Percentiles rank a stretch among this genome's conserved stretches.
Conservation (phyloP, 176 grass and related monocot genomes). For the Oryza meridionalis region DNA sequence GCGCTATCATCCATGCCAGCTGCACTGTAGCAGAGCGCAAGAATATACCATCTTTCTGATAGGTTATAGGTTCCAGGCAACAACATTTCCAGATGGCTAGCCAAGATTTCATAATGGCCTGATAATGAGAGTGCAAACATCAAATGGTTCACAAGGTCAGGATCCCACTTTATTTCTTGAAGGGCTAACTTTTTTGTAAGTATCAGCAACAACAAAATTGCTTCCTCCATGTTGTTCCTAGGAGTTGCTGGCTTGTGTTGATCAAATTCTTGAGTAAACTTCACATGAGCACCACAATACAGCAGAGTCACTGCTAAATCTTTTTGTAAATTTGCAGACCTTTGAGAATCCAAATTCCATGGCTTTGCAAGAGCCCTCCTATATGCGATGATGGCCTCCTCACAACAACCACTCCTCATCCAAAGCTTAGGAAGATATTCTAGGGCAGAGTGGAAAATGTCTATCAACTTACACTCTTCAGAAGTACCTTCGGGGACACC, state of each 20-base stretch:
- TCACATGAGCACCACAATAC: constrained; percentile 75
- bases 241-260: constrained; percentile 42
- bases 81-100: constrained; percentile 76
- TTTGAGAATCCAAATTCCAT: constrained; percentile 80
- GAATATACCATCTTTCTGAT: constrained; percentile 93
- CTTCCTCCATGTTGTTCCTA: constrained; percentile 71
- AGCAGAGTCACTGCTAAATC: constrained; percentile 78
- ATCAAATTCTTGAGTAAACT: constrained; percentile 50
- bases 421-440: constrained; percentile 92
- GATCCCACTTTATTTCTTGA: constrained; percentile 84
- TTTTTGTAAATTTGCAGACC: constrained; percentile 76
- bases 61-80: constrained; percentile 84
- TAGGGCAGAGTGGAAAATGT: constrained; percentile 83
- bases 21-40: constrained; percentile 89
- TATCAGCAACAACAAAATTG: constrained; percentile 73
- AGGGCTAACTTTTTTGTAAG: constrained; percentile 77
- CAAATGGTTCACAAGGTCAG: constrained; percentile 90
- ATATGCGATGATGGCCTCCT: constrained; percentile 80
- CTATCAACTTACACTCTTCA: constrained; percentile 80
- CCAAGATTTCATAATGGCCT: constrained; percentile 80
- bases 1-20: constrained; percentile 77
- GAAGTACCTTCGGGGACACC: constrained; percentile 68
- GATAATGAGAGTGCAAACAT: constrained; percentile 76
- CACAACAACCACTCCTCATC: constrained; percentile 76
- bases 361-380: constrained; percentile 69